Evolutionary conservation across 1,284 basidiomycete species (phyloP).

Genomic region (Cryptococcus deneoformans): DNA sequence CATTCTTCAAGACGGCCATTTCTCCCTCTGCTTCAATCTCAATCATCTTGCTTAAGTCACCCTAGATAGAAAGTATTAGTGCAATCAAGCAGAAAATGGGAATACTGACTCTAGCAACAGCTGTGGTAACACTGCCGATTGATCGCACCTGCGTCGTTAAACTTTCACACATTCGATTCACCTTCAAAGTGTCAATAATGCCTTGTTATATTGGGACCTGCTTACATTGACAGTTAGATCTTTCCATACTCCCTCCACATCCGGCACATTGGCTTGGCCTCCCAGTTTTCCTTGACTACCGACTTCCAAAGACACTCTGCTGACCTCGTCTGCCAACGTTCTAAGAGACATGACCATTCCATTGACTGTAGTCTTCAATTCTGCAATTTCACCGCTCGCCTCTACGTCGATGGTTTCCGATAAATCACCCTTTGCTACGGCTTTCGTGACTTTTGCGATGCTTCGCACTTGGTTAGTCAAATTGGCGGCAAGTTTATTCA

Average conservation of each 20-base stretch:
- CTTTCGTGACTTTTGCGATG: conserved; percentile 96
- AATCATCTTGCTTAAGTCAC: conserved; percentile 56
- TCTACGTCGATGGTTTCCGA: conserved; percentile 96
- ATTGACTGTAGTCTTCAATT: conserved; percentile 97
- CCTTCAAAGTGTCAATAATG: conserved; percentile 51
- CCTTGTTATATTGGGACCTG: conserved; percentile 12
- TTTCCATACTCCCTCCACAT: conserved; percentile 94
- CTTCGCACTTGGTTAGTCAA: conserved; percentile 92
- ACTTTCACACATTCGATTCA: conserved; percentile 89
- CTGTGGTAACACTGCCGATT: conserved; percentile 88
- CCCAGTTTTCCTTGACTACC: conserved; percentile 87
- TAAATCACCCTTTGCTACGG: conserved; percentile 92
- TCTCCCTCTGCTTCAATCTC: conserved; percentile 82
- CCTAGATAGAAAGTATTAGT: conserved; percentile 14
- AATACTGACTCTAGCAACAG: conserved; percentile 61
- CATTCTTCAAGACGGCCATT: conserved; percentile 75
- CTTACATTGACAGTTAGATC: conserved; percentile 83
- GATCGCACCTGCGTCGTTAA: conserved; percentile 92
- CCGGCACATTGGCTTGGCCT: conserved; percentile 82
- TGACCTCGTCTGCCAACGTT: conserved; percentile 91
- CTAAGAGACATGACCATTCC: conserved; percentile 92
- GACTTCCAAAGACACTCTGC: conserved; percentile 91
- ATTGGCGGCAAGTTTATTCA: conserved; percentile 91
- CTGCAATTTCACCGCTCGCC: conserved; percentile 92
- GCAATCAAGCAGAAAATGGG: background rate